Conservation (phyloP, 2,329 filamentous ascomycete genomes). For the Coleophoma cylindrospora region DNA sequence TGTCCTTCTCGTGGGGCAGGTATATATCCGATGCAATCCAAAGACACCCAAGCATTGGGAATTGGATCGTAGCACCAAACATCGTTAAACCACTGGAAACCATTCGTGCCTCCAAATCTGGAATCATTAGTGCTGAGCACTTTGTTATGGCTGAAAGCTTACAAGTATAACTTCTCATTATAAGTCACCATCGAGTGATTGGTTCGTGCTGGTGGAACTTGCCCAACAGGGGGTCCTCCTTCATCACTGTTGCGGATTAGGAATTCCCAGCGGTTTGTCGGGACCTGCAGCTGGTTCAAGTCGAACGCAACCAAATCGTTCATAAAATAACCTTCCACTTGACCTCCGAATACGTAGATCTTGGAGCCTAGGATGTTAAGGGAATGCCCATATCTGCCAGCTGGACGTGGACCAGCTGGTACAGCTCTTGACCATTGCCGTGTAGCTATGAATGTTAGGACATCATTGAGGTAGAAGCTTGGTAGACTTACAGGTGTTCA, state of each 20-base stretch:
- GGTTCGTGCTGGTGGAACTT: conserved; percentile 80
- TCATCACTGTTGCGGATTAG: conserved; percentile 72
- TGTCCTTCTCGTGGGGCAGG: conserved; percentile 91
- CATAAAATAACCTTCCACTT: conserved; percentile 97
- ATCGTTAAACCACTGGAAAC: conserved; percentile 96
- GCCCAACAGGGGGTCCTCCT: conserved; percentile 52
- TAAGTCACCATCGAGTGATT: conserved; percentile 91
- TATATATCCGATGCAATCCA: conserved; percentile 97
- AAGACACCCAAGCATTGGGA: conserved; percentile 76
- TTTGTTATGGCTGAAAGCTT: conserved; percentile 33
- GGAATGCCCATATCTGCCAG: conserved; percentile 92
- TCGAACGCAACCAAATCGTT: conserved; percentile 96
- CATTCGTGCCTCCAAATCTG: conserved; percentile 96
- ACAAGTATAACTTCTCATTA: conserved; percentile 92
- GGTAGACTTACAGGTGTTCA: conserved; percentile 83
- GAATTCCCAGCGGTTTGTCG: conserved; percentile 90
- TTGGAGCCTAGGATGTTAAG: conserved; percentile 95
- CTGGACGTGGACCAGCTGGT: conserved; percentile 77
- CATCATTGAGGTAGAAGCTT: neutral
- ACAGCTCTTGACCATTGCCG: conserved; percentile 96
- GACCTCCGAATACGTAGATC: conserved; percentile 95
- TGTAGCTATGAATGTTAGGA: conserved; percentile 58
- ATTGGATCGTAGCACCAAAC: conserved; percentile 94
- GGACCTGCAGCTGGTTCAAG: conserved; percentile 86
- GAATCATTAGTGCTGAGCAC: conserved; percentile 9